Evolutionary conservation across 768 basidiomycete species (phyloP).

Genomic region (Tricholoma sp.): DNA sequence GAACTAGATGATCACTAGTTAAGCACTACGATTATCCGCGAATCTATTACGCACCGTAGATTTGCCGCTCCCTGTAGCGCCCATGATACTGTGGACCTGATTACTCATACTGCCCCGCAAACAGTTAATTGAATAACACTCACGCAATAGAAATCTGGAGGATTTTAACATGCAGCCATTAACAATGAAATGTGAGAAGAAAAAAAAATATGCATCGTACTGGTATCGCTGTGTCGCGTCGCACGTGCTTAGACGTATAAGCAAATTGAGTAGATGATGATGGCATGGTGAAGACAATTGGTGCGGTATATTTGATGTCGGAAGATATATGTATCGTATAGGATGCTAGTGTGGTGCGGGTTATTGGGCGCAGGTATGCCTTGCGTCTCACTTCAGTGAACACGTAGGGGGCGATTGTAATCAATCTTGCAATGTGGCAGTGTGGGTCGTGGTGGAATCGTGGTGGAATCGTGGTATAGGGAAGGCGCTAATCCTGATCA

Average conservation of each 20-base stretch:
- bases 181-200: not conserved
- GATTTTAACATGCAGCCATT: not conserved
- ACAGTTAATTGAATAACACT: not conserved
- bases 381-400: not conserved
- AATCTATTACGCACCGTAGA: not conserved
- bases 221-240: not conserved
- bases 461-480: not conserved
- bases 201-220: not conserved
- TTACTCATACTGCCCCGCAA: not conserved
- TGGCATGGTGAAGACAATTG: not conserved
- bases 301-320: not conserved
- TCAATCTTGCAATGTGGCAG: not conserved
- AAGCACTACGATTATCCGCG: not conserved
- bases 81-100: not conserved
- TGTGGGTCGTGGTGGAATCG: not conserved
- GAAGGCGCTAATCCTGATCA: no score
- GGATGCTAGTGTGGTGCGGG: not conserved
- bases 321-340: not conserved
- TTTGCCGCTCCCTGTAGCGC: slow-evolving; percentile 3
- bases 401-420: not conserved
- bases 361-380: not conserved
- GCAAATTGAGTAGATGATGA: not conserved
- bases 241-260: no score
- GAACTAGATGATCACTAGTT: not conserved
- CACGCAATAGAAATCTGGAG: not conserved